Percentiles rank a stretch among this genome's conserved stretches.
These are phyloP conservation scores for Tetramitus jugosus DNA, from an alignment of 208 protist species.

Conservation along the genomic window DNA sequence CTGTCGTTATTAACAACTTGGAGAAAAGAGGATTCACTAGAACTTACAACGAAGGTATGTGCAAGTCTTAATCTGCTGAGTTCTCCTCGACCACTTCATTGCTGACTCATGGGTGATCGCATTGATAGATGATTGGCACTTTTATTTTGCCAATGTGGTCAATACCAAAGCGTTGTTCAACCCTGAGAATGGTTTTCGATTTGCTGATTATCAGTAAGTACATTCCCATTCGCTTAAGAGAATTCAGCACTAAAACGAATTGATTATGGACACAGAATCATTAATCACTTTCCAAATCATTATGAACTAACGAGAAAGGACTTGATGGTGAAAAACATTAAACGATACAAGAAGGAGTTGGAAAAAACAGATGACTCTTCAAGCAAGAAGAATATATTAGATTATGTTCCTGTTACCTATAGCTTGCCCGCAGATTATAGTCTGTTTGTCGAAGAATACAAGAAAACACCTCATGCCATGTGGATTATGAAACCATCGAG, in stretches of 20 bases:
- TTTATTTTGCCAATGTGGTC: constrained; percentile 72
- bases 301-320: constrained; percentile 93
- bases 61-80: background rate
- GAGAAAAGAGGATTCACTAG: constrained; percentile 33
- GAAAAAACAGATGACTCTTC: constrained; percentile 5
- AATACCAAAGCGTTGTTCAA: constrained; percentile 59
- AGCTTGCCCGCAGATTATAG: constrained; percentile 80
- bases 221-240: background rate
- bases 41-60: background rate
- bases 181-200: constrained; percentile 51
- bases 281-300: constrained; percentile 96
- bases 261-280: constrained; percentile 48
- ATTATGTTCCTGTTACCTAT: constrained; percentile 81
- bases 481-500: constrained; percentile 93
- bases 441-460: constrained; percentile 88
- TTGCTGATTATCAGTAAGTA: constrained; percentile 56
- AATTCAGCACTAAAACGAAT: background rate
- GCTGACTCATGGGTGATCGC: constrained; percentile 29
- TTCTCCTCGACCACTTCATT: background rate
- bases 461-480: constrained; percentile 52
- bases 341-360: constrained; percentile 55
- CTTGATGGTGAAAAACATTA: constrained; percentile 92
- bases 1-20: constrained; percentile 41
- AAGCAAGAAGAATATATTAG: constrained; percentile 26
- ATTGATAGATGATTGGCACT: constrained; percentile 67